phyloP scores from a whole-genome alignment of 75 land plant species.

The Pinus albicaulis region DNA sequence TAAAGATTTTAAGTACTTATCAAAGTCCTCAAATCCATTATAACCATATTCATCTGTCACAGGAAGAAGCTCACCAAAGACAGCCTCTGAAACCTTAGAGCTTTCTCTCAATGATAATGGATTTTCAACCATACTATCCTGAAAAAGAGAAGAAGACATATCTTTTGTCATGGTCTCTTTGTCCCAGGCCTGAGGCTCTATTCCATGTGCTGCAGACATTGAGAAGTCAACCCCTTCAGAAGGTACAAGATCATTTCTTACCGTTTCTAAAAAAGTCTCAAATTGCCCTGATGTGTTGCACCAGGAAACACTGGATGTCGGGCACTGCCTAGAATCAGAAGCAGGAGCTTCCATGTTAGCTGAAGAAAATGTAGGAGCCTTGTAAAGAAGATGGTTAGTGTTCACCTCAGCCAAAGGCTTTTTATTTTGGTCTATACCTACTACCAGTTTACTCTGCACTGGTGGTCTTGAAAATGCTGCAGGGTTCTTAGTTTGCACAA shows the following conservation, averaged over 20 bases:
- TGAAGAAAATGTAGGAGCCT: conserved; percentile 4
- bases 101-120: background rate
- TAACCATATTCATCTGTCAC: background rate
- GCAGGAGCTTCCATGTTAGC: background rate
- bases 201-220: conserved; percentile 3
- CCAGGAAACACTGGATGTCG: background rate
- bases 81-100: background rate
- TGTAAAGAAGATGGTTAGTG: background rate
- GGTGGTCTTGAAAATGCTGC: background rate
- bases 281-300: background rate
- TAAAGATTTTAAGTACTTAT: conserved; percentile 13
- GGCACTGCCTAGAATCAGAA: background rate
- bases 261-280: background rate
- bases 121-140: background rate
- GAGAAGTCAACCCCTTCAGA: background rate
- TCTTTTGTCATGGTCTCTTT: background rate
- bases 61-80: background rate
- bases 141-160: background rate
- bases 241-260: conserved; percentile 1
- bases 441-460: background rate
- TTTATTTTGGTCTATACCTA: background rate
- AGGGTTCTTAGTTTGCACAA: background rate
- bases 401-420: background rate
- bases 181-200: background rate
- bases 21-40: conserved; percentile 7